Percentiles rank a stretch among this genome's conserved stretches.
Conservation (phyloP, 73 alveolate species). For the Stentor coeruleus region DNA sequence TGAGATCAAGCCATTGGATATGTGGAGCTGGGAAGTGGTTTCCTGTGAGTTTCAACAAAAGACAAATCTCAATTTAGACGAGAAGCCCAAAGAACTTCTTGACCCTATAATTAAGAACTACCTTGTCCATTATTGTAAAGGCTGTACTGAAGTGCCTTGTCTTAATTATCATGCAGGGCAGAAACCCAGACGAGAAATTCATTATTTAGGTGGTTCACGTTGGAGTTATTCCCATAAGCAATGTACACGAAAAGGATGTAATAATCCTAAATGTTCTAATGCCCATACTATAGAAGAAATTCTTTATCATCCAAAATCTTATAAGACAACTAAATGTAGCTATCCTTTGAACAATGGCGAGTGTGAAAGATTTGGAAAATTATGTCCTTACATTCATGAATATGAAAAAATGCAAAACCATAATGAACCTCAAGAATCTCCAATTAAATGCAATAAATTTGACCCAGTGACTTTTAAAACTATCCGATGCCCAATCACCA, state of each 20-base stretch:
- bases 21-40: conserved; percentile 2
- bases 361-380: background rate
- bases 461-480: background rate
- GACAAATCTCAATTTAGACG: background rate
- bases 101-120: background rate
- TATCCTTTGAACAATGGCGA: background rate
- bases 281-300: background rate
- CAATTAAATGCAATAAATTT: too few relatives aligned
- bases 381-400: background rate
- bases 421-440: background rate
- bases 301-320: background rate
- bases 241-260: background rate
- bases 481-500: background rate
- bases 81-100: background rate
- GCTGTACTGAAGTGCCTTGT: background rate
- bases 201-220: background rate
- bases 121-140: background rate
- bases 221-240: background rate
- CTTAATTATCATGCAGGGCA: background rate
- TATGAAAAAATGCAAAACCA: too few relatives aligned
- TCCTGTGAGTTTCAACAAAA: background rate
- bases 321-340: background rate
- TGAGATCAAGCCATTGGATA: background rate
- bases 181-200: background rate
- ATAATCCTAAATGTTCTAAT: background rate